Base-by-base conservation (phyloP, 805 yeast genomes). In the Cyberlindnera bimundalis region DNA sequence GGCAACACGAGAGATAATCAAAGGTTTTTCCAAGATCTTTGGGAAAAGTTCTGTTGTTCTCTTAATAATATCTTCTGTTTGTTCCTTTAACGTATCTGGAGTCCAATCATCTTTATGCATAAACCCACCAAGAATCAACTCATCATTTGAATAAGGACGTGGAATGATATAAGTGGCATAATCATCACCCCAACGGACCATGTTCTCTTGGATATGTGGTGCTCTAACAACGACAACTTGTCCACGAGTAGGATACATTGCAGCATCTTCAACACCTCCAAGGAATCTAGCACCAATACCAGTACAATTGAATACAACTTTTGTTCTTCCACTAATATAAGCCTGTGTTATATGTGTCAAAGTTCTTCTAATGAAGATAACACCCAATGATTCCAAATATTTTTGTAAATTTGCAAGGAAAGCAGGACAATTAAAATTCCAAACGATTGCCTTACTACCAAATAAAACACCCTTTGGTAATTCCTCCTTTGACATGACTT, bases 81-180 rank as follows among this genome's bases (percentile, higher is more conserved):
- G 79, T 27, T 64, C 66, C 24, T 64, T 69, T 49, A 67, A 76
- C 2, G 87, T 76, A 45, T 78, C 83, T 2, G 73, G 75, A 12
- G 75, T 67, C 81, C 81, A 79, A 51, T 78, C 76, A 44, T 73
- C 76, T 48, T 71, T 70, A 49, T 84, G 89, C 51, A 79, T 58
- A 50, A 71, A 85, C 2, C 95, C 95, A 20, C 95, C 95, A 15
- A 86, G 68, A 32, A 86, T 71, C 21, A 85, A 70, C 47, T 83
- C 81, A 42, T 79, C 84, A 40, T 74, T 70, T 2, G 85, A 76
- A 40, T 68, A 62, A 0, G 90, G 88, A 46, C 91, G 71, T 42
- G 87, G 87, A 57, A 84, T 84, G 37, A 79, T 69, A 50, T 84
- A 84, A 1, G 88, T 81, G 4, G 84, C 78, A 43, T 65, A 68